These are phyloP conservation scores for Pseudozyma thailandica DNA, from an alignment of 1,284 basidiomycete genomes.

Conservation along the genomic window DNA sequence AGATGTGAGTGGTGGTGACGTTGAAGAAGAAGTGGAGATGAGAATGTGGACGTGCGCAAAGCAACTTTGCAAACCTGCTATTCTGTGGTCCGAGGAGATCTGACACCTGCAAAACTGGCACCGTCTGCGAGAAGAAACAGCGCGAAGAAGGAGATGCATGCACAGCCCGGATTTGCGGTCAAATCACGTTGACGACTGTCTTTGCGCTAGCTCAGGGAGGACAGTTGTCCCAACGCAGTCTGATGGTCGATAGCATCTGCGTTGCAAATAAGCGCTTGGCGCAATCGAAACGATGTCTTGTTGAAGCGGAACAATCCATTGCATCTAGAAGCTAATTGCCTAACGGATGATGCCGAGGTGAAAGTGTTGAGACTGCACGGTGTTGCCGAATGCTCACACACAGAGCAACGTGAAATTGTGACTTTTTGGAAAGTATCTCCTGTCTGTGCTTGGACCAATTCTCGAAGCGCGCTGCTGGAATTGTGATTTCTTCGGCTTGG, in stretches of 20 bases:
- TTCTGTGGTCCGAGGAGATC: neutral
- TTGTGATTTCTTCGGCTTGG: neutral
- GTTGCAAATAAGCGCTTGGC: no score
- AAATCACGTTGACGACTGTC: no score
- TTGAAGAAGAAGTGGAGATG: neutral
- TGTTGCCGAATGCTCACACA: conserved; percentile 4
- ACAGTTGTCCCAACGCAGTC: no score
- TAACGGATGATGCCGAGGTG: conserved; percentile 1
- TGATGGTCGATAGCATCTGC: no score
- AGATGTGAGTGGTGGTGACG: conserved; percentile 3
- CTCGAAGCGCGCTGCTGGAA: neutral
- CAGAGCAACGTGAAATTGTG: neutral
- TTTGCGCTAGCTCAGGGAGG: no score
- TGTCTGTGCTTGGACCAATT: conserved; percentile 17
- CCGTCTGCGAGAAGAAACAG: no score
- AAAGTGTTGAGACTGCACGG: neutral
- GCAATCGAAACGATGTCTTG: no score
- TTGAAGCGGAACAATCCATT: neutral
- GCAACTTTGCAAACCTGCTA: neutral
- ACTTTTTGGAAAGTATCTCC: neutral
- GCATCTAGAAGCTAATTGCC: neutral
- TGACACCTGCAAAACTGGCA: no score
- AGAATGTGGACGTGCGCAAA: conserved; percentile 17
- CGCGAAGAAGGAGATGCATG: no score
- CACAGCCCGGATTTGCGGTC: no score